These are phyloP conservation scores for Tricholomella constricta DNA, from an alignment of 768 basidiomycete species.

Conservation along the genomic window DNA sequence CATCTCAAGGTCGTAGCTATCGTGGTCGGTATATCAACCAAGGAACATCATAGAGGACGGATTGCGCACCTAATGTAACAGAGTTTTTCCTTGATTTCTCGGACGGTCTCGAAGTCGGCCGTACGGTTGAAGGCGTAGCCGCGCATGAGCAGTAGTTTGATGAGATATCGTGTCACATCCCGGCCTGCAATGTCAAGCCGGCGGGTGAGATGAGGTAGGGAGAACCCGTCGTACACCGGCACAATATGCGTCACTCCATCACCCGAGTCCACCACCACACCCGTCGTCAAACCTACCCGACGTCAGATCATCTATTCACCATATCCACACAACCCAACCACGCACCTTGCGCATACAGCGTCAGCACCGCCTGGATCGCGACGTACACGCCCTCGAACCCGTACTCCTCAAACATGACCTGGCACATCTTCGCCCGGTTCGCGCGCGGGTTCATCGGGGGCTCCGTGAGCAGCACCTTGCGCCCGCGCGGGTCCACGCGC, in stretches of 20 bases:
- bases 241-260: slow-evolving; percentile 99
- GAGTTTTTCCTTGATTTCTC: slow-evolving; percentile 98
- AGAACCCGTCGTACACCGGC: slow-evolving; percentile 96
- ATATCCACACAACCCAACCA: background rate
- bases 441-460: slow-evolving; percentile 98
- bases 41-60: background rate
- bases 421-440: slow-evolving; percentile 91
- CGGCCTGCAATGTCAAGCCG: slow-evolving; percentile 97
- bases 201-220: slow-evolving; percentile 91
- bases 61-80: slow-evolving; percentile 88
- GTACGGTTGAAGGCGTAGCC: slow-evolving; percentile 99
- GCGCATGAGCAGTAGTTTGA: slow-evolving; percentile 99
- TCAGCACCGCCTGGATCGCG: slow-evolving; percentile 97
- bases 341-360: slow-evolving; percentile 96
- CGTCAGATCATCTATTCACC: background rate
- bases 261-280: slow-evolving; percentile 98
- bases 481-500: slow-evolving; percentile 79
- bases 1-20: slow-evolving; percentile 93
- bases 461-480: slow-evolving; percentile 93
- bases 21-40: background rate
- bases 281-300: slow-evolving; percentile 90
- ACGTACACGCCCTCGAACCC: slow-evolving; percentile 95
- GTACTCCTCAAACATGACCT: slow-evolving; percentile 99
- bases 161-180: slow-evolving; percentile 97
- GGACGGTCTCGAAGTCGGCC: slow-evolving; percentile 98